A percentile compares a stretch with the other conserved stretches of the same genome.
phyloP scores from a whole-genome alignment of 495 filamentous ascomycete genomes.

The Tetracladium setigerum region DNA sequence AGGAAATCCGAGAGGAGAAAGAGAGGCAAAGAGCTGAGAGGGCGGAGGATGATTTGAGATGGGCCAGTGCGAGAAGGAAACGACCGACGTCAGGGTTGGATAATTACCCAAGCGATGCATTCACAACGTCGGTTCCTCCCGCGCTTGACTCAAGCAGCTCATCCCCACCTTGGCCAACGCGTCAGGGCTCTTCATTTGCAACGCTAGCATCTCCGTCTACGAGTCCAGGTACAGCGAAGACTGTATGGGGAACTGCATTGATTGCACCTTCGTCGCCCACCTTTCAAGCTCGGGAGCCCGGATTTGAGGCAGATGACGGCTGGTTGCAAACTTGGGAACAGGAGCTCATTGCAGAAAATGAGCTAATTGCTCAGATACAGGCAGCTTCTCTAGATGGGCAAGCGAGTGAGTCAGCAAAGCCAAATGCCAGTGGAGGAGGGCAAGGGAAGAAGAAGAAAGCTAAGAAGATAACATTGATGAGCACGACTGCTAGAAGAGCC shows the following conservation, averaged over 20 bases:
- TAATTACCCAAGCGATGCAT: slow-evolving; percentile 37
- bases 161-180: slow-evolving; percentile 49
- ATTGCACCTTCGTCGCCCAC: slow-evolving; percentile 46
- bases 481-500: slow-evolving; percentile 65
- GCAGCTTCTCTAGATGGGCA: slow-evolving; percentile 25
- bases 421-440: slow-evolving; percentile 21
- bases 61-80: slow-evolving; percentile 42
- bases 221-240: slow-evolving; percentile 59
- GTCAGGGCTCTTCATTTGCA: slow-evolving; percentile 48
- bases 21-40: slow-evolving; percentile 83
- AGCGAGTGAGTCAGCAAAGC: slow-evolving; percentile 21
- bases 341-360: slow-evolving; percentile 48
- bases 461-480: slow-evolving; percentile 94
- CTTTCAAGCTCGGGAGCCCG: slow-evolving; percentile 29
- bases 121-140: slow-evolving; percentile 52
- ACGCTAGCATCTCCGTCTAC: slow-evolving; percentile 66
- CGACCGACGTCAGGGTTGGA: slow-evolving; percentile 15
- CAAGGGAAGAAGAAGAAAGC: slow-evolving; percentile 77
- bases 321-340: slow-evolving; percentile 77
- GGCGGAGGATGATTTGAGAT: slow-evolving; percentile 58
- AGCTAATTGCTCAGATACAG: slow-evolving; percentile 33
- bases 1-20: slow-evolving; percentile 83
- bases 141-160: slow-evolving; percentile 31
- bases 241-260: slow-evolving; percentile 80
- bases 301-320: slow-evolving; percentile 52